Conservation (phyloP, 495 filamentous ascomycete genomes). For the Xylaria longipes region DNA sequence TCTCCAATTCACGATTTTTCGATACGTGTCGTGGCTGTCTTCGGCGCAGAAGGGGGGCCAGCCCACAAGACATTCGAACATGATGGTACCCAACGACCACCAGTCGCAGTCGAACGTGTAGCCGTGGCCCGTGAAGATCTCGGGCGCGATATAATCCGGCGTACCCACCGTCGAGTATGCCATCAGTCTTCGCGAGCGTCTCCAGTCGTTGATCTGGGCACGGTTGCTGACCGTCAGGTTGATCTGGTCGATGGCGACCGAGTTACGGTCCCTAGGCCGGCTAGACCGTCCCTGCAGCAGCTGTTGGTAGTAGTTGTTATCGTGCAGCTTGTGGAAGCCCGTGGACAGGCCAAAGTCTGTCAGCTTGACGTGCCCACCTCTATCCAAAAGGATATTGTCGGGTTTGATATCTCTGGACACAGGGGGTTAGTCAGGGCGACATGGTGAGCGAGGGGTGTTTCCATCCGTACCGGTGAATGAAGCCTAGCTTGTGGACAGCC, state of each 20-base stretch:
- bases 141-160: conserved; percentile 97
- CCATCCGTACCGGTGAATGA: conserved; percentile 87
- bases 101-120: conserved; percentile 98
- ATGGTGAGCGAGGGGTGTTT: conserved; percentile 17
- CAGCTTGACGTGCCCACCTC: conserved; percentile 95
- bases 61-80: conserved; percentile 98
- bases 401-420: conserved; percentile 91
- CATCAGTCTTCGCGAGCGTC: conserved; percentile 91
- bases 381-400: conserved; percentile 96
- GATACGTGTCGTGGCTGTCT: conserved; percentile 95
- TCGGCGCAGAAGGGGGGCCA: conserved; percentile 99
- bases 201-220: conserved; percentile 96
- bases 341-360: conserved; percentile 99
- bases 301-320: conserved; percentile 97
- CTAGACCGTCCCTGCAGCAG: conserved; percentile 84
- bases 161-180: conserved; percentile 98
- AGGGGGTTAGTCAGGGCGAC: conserved; percentile 27
- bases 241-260: conserved; percentile 95
- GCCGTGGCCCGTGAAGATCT: conserved; percentile 95
- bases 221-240: conserved; percentile 98
- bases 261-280: conserved; percentile 79
- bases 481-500: conserved; percentile 95
- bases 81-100: conserved; percentile 99
- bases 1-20: conserved; percentile 98
- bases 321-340: conserved; percentile 96